Evolutionary conservation across 2,329 filamentous ascomycete genomes (phyloP).

Genomic region (Penicillium thymicola): DNA sequence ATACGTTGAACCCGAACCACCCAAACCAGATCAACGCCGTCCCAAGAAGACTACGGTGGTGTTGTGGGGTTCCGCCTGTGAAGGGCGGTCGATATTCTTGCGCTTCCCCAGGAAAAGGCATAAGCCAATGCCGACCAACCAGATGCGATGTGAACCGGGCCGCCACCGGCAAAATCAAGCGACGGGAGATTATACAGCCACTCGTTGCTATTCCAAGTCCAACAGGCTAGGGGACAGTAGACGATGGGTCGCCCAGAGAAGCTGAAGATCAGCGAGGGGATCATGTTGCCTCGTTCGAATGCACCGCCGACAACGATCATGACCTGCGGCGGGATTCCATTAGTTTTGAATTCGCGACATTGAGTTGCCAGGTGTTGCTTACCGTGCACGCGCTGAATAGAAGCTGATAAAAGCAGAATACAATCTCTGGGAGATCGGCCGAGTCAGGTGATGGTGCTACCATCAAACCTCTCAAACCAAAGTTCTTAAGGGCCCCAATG

Average conservation of each 20-base stretch:
- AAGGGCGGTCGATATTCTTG: constrained; percentile 51
- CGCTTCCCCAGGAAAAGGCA: constrained; percentile 69
- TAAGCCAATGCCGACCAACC: constrained; percentile 70
- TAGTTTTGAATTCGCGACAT: background rate
- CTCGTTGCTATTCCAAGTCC: constrained; percentile 72
- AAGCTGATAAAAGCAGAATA: constrained; percentile 65
- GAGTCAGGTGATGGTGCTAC: constrained; percentile 60
- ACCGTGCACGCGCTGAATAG: constrained; percentile 55
- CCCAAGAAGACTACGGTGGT: constrained; percentile 69
- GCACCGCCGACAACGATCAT: constrained; percentile 64
- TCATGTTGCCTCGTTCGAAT: constrained; percentile 61
- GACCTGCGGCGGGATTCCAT: constrained; percentile 46
- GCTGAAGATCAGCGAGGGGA: constrained; percentile 65
- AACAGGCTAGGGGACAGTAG: constrained; percentile 71
- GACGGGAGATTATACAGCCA: constrained; percentile 68
- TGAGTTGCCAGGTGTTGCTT: background rate
- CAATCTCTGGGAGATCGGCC: constrained; percentile 58
- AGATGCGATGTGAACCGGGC: constrained; percentile 71
- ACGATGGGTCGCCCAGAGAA: constrained; percentile 68
- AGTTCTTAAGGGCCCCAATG: constrained; percentile 61
- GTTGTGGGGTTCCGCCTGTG: constrained; percentile 62
- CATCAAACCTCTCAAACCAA: constrained; percentile 59
- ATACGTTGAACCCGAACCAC: constrained; percentile 57
- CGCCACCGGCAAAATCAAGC: constrained; percentile 72
- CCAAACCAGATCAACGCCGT: constrained; percentile 52